Evolutionary conservation across 352 stramenopile genomes (phyloP).

Genomic region (Blastocystis sp.): DNA sequence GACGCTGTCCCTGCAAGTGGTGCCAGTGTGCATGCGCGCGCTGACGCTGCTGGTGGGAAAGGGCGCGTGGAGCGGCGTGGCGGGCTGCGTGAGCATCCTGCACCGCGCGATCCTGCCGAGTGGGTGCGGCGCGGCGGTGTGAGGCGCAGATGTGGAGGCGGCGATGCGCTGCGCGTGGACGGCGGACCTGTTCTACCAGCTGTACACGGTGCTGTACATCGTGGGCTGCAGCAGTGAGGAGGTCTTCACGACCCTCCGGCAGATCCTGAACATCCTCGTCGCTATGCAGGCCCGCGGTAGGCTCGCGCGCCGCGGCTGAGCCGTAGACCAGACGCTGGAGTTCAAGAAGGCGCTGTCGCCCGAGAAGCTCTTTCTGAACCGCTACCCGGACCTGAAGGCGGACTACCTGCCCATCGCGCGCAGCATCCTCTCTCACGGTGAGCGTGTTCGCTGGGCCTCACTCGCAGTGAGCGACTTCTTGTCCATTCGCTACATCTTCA

Average conservation of each 20-base stretch:
- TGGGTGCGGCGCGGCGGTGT: background rate
- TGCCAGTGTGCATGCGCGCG: background rate
- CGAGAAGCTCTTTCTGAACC: constrained; percentile 55
- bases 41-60: background rate
- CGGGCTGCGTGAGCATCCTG: background rate
- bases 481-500: constrained; percentile 33
- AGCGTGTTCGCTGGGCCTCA: background rate
- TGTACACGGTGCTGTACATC: constrained; percentile 45
- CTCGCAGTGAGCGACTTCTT: constrained; percentile 30
- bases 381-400: constrained; percentile 32
- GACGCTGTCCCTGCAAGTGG: background rate
- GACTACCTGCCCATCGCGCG: constrained; percentile 23
- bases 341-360: constrained; percentile 65
- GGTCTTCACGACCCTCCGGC: background rate
- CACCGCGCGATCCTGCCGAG: background rate
- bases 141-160: constrained; percentile 16
- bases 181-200: constrained; percentile 37
- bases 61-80: background rate
- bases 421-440: constrained; percentile 5
- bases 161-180: background rate
- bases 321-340: constrained; percentile 37
- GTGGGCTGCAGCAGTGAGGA: constrained; percentile 11
- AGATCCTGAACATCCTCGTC: constrained; percentile 20
- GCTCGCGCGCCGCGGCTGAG: background rate
- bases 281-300: background rate